Evolutionary conservation across 1,284 basidiomycete species (phyloP).

Genomic region (Earliella scabrosa): DNA sequence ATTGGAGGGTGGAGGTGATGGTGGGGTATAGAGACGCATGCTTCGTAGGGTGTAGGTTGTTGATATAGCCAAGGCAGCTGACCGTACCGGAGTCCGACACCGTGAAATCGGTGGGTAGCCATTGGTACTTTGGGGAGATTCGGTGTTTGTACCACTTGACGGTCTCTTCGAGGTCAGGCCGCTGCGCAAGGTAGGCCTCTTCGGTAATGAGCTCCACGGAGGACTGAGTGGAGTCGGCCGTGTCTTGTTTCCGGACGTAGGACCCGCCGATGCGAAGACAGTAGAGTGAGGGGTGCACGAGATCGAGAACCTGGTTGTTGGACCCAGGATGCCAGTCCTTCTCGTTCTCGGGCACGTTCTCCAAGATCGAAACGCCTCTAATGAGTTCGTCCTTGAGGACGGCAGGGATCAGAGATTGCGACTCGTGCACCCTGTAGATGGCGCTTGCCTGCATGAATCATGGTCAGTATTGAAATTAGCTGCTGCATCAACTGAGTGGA

Average conservation of each 20-base stretch:
- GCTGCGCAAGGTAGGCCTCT: not conserved
- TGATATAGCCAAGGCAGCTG: not conserved
- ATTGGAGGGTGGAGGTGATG: not conserved
- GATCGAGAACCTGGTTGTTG: slow-evolving; percentile 6
- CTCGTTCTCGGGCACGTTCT: slow-evolving; percentile 4
- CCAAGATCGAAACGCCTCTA: not conserved
- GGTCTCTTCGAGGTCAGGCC: not conserved
- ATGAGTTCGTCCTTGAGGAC: not conserved
- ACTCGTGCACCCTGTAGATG: not conserved
- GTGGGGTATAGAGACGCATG: not conserved
- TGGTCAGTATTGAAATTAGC: not conserved
- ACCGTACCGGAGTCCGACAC: not conserved
- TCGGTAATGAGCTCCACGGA: not conserved
- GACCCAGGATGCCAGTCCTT: slow-evolving; percentile 13
- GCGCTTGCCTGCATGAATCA: not conserved
- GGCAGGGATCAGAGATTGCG: not conserved
- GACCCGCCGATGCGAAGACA: slow-evolving; percentile 6
- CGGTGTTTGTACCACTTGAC: not conserved
- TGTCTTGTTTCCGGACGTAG: too few species aligned
- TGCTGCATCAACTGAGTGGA: not conserved
- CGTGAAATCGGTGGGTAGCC: not conserved
- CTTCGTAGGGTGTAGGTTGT: not conserved
- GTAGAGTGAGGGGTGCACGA: slow-evolving; percentile 12
- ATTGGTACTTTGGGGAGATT: not conserved
- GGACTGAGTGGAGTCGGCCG: too few species aligned